These are phyloP conservation scores for Neocatenulostroma microsporum DNA, from an alignment of 2,329 filamentous ascomycete genomes.

Conservation along the genomic window DNA sequence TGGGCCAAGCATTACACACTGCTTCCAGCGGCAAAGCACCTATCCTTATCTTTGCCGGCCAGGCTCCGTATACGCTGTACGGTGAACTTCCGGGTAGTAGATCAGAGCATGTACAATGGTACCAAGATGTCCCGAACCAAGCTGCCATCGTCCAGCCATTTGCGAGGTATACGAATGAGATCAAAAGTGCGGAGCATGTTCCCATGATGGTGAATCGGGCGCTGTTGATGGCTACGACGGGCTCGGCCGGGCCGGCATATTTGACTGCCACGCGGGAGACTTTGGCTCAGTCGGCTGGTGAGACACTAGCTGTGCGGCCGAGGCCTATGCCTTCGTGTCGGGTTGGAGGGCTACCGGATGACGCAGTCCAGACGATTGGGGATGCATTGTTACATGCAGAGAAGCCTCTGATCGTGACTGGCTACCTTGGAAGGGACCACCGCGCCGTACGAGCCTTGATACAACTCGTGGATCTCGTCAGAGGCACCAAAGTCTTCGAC, in stretches of 20 bases:
- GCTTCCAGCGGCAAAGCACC: constrained; percentile 63
- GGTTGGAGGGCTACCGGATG: constrained; percentile 45
- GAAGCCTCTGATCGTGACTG: constrained; percentile 59
- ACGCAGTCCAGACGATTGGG: constrained; percentile 50
- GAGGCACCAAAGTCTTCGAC: constrained; percentile 60
- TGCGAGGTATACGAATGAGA: constrained; percentile 68
- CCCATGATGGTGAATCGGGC: constrained; percentile 79
- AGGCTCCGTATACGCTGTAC: constrained; percentile 60
- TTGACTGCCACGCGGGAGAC: constrained; percentile 67
- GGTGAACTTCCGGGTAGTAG: constrained; percentile 63
- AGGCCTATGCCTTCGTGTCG: constrained; percentile 54
- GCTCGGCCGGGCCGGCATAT: constrained; percentile 69
- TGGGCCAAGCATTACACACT: constrained; percentile 68
- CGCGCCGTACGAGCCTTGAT: constrained; percentile 52
- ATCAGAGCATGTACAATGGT: constrained; percentile 75
- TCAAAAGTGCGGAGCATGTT: constrained; percentile 70
- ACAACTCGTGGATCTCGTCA: constrained; percentile 55
- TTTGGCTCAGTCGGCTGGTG: constrained; percentile 60
- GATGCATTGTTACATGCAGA: constrained; percentile 54
- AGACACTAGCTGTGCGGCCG: constrained; percentile 41
- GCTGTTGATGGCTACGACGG: constrained; percentile 65
- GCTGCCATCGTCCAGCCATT: constrained; percentile 71
- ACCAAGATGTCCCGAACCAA: constrained; percentile 70
- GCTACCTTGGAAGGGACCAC: constrained; percentile 61
- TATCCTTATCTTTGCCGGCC: constrained; percentile 64